A percentile compares a stretch with the other conserved stretches of the same genome.
Conservation (phyloP, 2,329 filamentous ascomycete genomes). For the Colletotrichum sidae region DNA sequence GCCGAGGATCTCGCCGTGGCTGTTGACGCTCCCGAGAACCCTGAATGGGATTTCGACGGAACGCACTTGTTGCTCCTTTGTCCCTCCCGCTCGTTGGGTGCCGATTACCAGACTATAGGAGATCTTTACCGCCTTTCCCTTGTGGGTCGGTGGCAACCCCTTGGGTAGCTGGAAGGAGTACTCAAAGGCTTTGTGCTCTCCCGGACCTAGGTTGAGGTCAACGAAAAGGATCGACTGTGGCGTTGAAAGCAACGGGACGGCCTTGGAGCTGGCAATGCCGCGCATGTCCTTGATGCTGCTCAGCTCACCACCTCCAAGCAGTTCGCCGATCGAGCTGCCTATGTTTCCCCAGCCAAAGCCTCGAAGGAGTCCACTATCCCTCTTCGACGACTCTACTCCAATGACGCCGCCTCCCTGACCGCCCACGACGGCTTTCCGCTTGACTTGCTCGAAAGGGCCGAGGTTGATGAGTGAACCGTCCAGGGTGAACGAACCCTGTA, state of each 20-base stretch:
- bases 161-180: constrained; percentile 89
- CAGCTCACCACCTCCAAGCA: constrained; percentile 87
- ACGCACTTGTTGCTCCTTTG: constrained; percentile 84
- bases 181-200: constrained; percentile 87
- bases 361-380: constrained; percentile 82
- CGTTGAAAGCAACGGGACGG: constrained; percentile 91
- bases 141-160: constrained; percentile 90
- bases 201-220: constrained; percentile 86
- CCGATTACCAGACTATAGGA: constrained; percentile 91
- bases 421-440: constrained; percentile 90
- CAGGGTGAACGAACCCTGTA: constrained; percentile 90
- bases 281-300: constrained; percentile 98
- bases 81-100: constrained; percentile 85
- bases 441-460: constrained; percentile 92
- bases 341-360: constrained; percentile 90
- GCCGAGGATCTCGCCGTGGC: constrained; percentile 86
- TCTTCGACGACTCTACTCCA: constrained; percentile 79
- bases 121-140: constrained; percentile 94
- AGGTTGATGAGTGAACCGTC: constrained; percentile 93
- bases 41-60: constrained; percentile 95
- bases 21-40: constrained; percentile 92
- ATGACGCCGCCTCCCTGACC: constrained; percentile 89
- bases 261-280: constrained; percentile 84
- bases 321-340: constrained; percentile 86
- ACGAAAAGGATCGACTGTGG: constrained; percentile 97